Conservation (phyloP, 495 filamentous ascomycete genomes). For the Tuber melanosporum region DNA sequence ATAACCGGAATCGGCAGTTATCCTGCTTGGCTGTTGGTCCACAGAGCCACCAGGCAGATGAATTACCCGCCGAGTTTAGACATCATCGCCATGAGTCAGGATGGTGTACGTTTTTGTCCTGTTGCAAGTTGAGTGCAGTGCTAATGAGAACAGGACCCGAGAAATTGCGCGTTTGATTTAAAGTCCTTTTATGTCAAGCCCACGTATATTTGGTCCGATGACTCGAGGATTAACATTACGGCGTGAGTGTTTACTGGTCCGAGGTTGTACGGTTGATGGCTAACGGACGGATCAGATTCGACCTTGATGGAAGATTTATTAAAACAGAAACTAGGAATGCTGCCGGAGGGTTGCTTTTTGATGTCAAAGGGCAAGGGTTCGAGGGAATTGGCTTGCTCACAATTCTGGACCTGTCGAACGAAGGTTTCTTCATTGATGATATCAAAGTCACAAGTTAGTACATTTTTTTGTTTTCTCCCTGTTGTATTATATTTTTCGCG, state of each 20-base stretch:
- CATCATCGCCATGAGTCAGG: neutral
- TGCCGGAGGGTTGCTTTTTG: neutral
- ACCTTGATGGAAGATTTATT: neutral
- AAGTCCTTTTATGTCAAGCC: conserved; percentile 1
- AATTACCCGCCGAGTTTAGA: neutral
- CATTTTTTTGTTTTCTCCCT: neutral
- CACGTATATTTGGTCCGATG: neutral
- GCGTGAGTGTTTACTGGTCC: neutral
- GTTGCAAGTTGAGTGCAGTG: neutral
- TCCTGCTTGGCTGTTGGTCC: neutral
- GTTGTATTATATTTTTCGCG: neutral
- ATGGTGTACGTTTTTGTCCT: neutral
- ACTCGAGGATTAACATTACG: neutral
- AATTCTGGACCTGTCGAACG: neutral
- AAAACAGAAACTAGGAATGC: conserved; percentile 1
- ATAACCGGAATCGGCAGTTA: neutral
- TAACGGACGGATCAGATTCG: neutral
- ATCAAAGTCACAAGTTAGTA: conserved; percentile 2
- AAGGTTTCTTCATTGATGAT: conserved; percentile 1
- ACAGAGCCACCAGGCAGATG: neutral
- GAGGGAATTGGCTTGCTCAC: conserved; percentile 1
- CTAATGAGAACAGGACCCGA: neutral
- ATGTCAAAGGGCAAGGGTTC: neutral
- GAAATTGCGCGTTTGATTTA: conserved; percentile 1
- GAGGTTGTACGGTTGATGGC: neutral